These are phyloP conservation scores for Carpinus viminea DNA, from an alignment of 306 rosid species.

Conservation along the genomic window DNA sequence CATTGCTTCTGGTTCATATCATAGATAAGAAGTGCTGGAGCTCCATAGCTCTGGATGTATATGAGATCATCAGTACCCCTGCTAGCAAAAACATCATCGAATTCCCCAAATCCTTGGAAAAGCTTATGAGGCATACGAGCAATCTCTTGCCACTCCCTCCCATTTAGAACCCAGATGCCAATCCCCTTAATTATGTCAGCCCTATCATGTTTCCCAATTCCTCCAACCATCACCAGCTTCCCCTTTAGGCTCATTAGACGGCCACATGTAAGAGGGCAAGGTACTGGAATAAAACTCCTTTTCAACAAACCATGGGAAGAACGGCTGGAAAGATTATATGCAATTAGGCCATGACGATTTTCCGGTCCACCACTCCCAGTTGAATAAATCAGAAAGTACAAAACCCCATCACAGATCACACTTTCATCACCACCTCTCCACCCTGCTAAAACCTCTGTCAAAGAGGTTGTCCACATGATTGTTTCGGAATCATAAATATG, in stretches of 20 bases:
- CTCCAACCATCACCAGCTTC: slow-evolving; percentile 97
- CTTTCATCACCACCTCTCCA: slow-evolving; percentile 99
- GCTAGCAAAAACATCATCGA: slow-evolving; percentile 94
- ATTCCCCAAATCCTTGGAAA: slow-evolving; percentile 97
- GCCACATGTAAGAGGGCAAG: slow-evolving; percentile 93
- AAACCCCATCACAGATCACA: slow-evolving; percentile 77
- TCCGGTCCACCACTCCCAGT: slow-evolving; percentile 62
- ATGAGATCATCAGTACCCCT: slow-evolving; percentile 77
- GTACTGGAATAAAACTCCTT: slow-evolving; percentile 62
- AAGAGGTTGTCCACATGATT: slow-evolving; percentile 55
- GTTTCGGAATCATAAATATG: slow-evolving; percentile 63
- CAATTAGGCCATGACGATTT: slow-evolving; percentile 67
- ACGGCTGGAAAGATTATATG: slow-evolving; percentile 53
- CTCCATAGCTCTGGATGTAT: slow-evolving; percentile 93
- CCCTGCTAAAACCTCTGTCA: slow-evolving; percentile 74
- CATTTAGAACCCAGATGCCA: slow-evolving; percentile 86
- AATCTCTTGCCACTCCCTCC: slow-evolving; percentile 76
- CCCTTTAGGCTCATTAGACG: slow-evolving; percentile 89
- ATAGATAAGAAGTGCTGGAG: slow-evolving; percentile 77
- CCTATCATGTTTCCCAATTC: slow-evolving; percentile 77
- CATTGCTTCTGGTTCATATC: slow-evolving; percentile 72
- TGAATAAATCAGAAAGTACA: slow-evolving; percentile 79
- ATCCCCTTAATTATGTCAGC: slow-evolving; percentile 92
- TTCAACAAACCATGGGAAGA: slow-evolving; percentile 53
- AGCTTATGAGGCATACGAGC: slow-evolving; percentile 84